Evolutionary conservation across 331 rosid species (phyloP), one percentile per base, ranked within the genome.

Genomic region (Acacia concinna): DNA sequence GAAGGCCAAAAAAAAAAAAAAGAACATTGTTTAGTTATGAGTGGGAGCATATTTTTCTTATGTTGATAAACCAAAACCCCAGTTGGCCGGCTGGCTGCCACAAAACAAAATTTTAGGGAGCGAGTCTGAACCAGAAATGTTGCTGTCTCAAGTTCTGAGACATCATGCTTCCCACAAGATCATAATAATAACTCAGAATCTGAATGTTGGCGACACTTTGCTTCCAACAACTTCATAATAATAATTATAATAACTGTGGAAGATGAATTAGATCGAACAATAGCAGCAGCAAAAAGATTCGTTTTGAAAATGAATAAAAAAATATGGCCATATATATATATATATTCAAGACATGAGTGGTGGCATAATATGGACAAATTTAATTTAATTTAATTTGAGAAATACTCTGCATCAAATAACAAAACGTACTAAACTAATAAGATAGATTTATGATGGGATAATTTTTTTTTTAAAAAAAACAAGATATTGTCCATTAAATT

Each of bases 91-190:
- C 71, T 80, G 79, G 76, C 38, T 76, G 77, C 87, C 89, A 86
- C 88, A 73, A 38, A 87, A 84, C 79, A 82, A 84, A 81, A 68
- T 84, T 27, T 49, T 40, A 80, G 76, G 34, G 31, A 57, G 6
- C 76, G 64, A 69, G 83, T 87, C 84, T 12, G 76, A 70, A 63
- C 86, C 91, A 80, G 34, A 82, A 74, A 71, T 79, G 86, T 85
- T 78, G 75, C 76, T 87, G 89, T 90, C 91, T 86, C 31, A 80
- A 79, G 54, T 86, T 76, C 56, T 31, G 86, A 44, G 80, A 89
- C 93, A 85, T 80, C 59, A 51, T 56, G 47, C 63, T 71, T 79
- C 75, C n/a, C 31, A 8, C 68, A 52, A 76, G 73, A 69, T 14
- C 9, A 4, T 21, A 56, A 56, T 59, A 25, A 25, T 10, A 27